Conservation (phyloP, 192 early-diverging fungal genomes). For the Linnemannia elongata region DNA sequence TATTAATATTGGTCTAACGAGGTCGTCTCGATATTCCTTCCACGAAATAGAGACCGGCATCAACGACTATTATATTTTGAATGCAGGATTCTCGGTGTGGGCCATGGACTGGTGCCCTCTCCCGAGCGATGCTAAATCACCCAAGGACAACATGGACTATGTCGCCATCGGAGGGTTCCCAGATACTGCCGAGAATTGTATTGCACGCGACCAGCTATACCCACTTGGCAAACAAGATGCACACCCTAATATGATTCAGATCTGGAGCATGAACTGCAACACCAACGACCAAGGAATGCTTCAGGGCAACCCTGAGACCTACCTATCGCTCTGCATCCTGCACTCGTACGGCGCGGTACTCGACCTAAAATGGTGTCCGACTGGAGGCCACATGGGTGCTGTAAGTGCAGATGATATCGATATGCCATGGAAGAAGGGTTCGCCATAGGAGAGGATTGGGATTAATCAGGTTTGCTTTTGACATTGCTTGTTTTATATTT, state of each 20-base stretch:
- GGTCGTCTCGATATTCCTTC: neutral
- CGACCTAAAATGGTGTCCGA: constrained; percentile 53
- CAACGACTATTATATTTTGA: constrained; percentile 42
- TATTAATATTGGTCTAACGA: neutral
- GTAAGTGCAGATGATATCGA: constrained; percentile 3
- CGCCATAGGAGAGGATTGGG: neutral
- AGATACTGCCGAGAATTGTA: constrained; percentile 50
- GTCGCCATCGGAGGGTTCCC: constrained; percentile 49
- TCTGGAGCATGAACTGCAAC: constrained; percentile 44
- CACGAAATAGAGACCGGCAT: constrained; percentile 20
- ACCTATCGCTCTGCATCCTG: constrained; percentile 36
- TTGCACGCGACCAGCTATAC: constrained; percentile 40
- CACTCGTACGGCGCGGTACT: constrained; percentile 47
- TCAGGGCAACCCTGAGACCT: constrained; percentile 12
- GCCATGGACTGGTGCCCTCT: constrained; percentile 42
- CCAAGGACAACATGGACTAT: constrained; percentile 13
- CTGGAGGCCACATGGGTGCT: constrained; percentile 33
- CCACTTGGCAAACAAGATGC: constrained; percentile 49
- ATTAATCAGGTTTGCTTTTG: neutral
- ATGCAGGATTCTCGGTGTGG: constrained; percentile 46
- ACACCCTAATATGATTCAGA: constrained; percentile 48
- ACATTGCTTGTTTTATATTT: neutral
- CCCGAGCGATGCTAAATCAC: neutral
- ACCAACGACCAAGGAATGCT: constrained; percentile 28
- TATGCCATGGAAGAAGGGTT: neutral